Evolutionary conservation across 768 basidiomycete genomes (phyloP).

Genomic region (Gymnopilus junonius): DNA sequence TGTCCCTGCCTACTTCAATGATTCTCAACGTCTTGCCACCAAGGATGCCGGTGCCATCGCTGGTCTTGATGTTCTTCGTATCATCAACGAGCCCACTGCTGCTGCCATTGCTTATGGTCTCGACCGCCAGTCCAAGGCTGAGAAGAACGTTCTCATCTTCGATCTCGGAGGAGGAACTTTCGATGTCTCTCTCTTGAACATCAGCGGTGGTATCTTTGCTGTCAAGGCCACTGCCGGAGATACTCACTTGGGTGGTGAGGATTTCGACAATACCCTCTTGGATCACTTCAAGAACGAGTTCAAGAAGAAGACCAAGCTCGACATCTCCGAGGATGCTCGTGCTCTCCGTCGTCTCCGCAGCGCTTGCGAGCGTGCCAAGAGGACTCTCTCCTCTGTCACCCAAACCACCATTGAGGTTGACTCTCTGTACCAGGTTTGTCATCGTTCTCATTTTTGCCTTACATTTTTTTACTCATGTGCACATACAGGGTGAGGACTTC

Average conservation of each 20-base stretch:
- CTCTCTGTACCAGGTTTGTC: slow-evolving; percentile 88
- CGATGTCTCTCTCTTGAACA: slow-evolving; percentile 98
- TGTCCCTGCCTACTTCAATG: slow-evolving; percentile 99
- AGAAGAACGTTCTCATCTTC: slow-evolving; percentile 99
- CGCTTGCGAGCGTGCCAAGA: slow-evolving; percentile 99
- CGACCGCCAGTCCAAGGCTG: slow-evolving; percentile 91
- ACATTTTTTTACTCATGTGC: neutral
- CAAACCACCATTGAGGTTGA: slow-evolving; percentile 99
- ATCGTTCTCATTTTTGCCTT: neutral
- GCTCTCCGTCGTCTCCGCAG: slow-evolving; percentile 94
- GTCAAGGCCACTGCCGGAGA: slow-evolving; percentile 99
- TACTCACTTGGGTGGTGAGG: slow-evolving; percentile 99
- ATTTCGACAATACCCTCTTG: slow-evolving; percentile 97
- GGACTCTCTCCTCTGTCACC: slow-evolving; percentile 96
- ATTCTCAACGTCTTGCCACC: slow-evolving; percentile 98
- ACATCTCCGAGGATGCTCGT: slow-evolving; percentile 96
- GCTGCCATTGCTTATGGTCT: slow-evolving; percentile 99
- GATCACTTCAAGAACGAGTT: slow-evolving; percentile 99
- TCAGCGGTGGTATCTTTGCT: slow-evolving; percentile 97
- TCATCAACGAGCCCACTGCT: slow-evolving; percentile 99
- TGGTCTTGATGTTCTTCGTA: slow-evolving; percentile 98
- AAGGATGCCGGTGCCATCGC: slow-evolving; percentile 99
- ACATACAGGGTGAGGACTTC: slow-evolving; percentile 88
- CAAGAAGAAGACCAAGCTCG: slow-evolving; percentile 95
- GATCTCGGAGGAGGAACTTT: slow-evolving; percentile 99